Percentiles rank a stretch among this genome's conserved stretches.
phyloP scores from a whole-genome alignment of 176 grass and related monocot species.

The Zoysia pacifica region DNA sequence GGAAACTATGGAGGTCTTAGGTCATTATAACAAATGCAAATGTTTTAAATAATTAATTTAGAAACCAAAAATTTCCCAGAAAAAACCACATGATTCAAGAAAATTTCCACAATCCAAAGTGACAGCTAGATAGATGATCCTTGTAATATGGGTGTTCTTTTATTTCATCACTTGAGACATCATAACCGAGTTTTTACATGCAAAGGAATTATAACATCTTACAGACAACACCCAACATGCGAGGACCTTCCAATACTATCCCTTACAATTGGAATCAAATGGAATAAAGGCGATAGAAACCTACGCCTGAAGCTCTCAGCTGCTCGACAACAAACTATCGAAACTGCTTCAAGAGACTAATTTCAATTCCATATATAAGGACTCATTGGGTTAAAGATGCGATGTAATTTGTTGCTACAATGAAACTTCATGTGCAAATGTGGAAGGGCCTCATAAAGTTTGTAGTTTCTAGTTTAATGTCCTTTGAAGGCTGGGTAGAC shows the following conservation, averaged over 20 bases:
- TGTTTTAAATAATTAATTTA: background rate
- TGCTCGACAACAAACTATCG: background rate
- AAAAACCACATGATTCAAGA: too few relatives aligned
- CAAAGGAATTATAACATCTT: slow-evolving; percentile 2
- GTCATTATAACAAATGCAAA: background rate
- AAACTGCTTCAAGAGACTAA: slow-evolving; percentile 17
- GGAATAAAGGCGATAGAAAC: background rate
- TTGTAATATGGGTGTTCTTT: slow-evolving; percentile 7
- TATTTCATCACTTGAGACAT: slow-evolving; percentile 19
- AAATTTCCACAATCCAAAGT: too few relatives aligned
- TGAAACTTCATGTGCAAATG: slow-evolving; percentile 26
- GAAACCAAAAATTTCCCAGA: too few relatives aligned
- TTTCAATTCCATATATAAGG: slow-evolving; percentile 30
- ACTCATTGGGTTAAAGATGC: background rate
- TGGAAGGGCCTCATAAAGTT: slow-evolving; percentile 23
- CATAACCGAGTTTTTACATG: slow-evolving; percentile 36
- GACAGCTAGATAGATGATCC: background rate
- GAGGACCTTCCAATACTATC: slow-evolving; percentile 27
- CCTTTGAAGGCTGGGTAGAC: background rate
- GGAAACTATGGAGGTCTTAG: background rate
- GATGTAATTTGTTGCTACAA: slow-evolving; percentile 13
- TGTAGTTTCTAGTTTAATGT: background rate
- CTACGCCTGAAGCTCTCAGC: slow-evolving; percentile 22
- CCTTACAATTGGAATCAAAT: slow-evolving; percentile 35
- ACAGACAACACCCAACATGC: slow-evolving; percentile 30